Evolutionary conservation across 164 flowering plant species (phyloP), one percentile per base, ranked within the genome.

Genomic region (Annona squamosa): DNA sequence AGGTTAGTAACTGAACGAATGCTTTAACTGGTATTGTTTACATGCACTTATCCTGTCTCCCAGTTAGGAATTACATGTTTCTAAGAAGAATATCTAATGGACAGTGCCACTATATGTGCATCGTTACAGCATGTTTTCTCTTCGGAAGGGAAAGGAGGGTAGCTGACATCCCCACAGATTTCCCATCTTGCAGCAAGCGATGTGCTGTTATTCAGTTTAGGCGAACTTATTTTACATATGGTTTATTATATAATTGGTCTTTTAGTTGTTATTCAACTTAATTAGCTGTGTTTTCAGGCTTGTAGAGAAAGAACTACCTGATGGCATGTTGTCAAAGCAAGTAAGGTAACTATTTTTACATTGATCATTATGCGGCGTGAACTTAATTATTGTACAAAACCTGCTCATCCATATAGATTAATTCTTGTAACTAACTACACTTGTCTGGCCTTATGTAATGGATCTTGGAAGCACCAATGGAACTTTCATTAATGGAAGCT

Each of bases 121-220:
- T 79, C 92, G 99, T 13, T 94, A 91, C 77, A 95, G 86, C 82
- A 26, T 93, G 96, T 84, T 95, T 93, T 79, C 97, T 95, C 75
- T 95, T 95, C 81, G 99, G 99, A 62, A 86, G 99, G 81, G 99
- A 95, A 78, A 86, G 99, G 72, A 90, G 93, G 83, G 96, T 93
- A 41, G 99, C 98, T 37, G 98, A 95, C 59, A 78, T 95, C 67
- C 99, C 99, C 18, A 93, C 98, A 26, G 99, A 95, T 74, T 98
- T 93, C 69, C 99, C 99, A n/a, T 93, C 98, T 10, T 95, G 99
- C 80, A 93, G 99, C 97, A 95, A 95, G 82, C 98, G 92, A 75
- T 97, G 92, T 86, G 95, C 97, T 69, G 97, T 95, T 70, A 87
- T 95, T 71, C 98, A 93, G 77, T 93, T 79, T 77, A 79, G 98